These are phyloP conservation scores for Tillandsia fasciculata DNA, from an alignment of 176 grass and related monocot genomes.

Conservation along the genomic window DNA sequence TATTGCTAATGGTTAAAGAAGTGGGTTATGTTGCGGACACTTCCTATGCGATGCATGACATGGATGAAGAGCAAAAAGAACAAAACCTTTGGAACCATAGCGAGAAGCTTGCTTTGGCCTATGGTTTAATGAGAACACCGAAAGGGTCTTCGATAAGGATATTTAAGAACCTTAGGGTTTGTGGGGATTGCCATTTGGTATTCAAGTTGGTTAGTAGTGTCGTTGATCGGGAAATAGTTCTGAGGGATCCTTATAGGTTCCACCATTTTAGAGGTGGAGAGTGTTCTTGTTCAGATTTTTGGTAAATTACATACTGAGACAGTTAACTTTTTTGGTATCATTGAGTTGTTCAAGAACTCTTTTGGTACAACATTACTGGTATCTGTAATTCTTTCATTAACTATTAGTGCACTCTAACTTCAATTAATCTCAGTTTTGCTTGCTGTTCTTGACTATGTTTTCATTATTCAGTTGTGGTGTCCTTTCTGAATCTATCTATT, in stretches of 20 bases:
- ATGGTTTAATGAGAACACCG: slow-evolving; percentile 40
- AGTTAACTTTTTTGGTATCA: not conserved
- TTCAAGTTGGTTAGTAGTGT: slow-evolving; percentile 70
- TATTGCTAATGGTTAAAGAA: slow-evolving; percentile 44
- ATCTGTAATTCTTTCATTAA: no score
- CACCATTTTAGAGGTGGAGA: slow-evolving; percentile 63
- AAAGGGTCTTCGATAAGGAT: slow-evolving; percentile 47
- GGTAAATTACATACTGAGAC: slow-evolving; percentile 19
- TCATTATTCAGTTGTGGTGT: no score
- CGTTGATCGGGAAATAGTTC: slow-evolving; percentile 44
- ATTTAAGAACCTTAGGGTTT: slow-evolving; percentile 88
- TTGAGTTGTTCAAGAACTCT: not conserved
- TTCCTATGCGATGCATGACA: slow-evolving; percentile 72
- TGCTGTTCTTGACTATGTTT: no score
- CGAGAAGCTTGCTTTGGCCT: slow-evolving; percentile 77
- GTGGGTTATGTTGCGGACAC: slow-evolving; percentile 60
- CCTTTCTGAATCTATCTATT: no score
- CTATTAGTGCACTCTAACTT: no score
- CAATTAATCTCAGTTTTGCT: no score
- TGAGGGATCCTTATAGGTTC: slow-evolving; percentile 83
- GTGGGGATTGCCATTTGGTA: slow-evolving; percentile 78
- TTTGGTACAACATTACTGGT: no score
- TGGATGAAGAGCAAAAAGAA: slow-evolving; percentile 80
- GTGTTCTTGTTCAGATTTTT: slow-evolving; percentile 88
- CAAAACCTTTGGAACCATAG: slow-evolving; percentile 81